Evolutionary conservation across 345 rosid genomes (phyloP), one percentile per base, ranked within the genome.

Genomic region (Limnanthes douglasii): DNA sequence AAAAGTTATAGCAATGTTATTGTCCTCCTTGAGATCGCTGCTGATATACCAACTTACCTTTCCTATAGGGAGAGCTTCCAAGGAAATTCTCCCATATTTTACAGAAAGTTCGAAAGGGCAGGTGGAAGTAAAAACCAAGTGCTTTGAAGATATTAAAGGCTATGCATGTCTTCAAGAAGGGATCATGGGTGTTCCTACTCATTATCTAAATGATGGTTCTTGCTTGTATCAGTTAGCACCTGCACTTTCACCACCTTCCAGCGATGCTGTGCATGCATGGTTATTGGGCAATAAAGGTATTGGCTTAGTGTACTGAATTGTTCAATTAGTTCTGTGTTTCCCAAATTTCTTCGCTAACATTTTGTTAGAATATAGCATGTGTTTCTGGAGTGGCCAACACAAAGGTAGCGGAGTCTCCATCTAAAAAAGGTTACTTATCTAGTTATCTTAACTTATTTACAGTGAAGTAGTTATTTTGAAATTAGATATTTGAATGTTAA

Each of bases 121-220:
- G 32, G 44, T 27, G 42, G 65, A 33, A 11, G 24, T 39, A 46
- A 51, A 47, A 51, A 41, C 14, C 18, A 45, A 45, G 21, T 27
- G 43, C 56, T 24, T 38, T 4, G 41, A 22, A 2, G 46, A 40
- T 20, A 34, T 11, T 22, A 45, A 36, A 21, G 47, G 27, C 28
- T 48, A 48, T n/a, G 5, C 3, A 39, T 39, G 30, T 54, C 43
- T 15, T 48, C 53, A 53, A 41, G 57, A 69, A 68, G 60, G 59
- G 54, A 18, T 55, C 7, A 34, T 56, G 40, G 83, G 78, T 40
- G 63, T 76, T 21, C 90, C 86, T 26, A 54, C 69, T 47, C 70
- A 69, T 61, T 66, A 65, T 71, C 70, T 65, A 51, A 76, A 70
- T 58, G 86, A 88, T 43, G 84, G 95, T 24, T 83, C 95, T 21